phyloP scores from a whole-genome alignment of 768 basidiomycete species.

The Lactarius akahatsu region DNA sequence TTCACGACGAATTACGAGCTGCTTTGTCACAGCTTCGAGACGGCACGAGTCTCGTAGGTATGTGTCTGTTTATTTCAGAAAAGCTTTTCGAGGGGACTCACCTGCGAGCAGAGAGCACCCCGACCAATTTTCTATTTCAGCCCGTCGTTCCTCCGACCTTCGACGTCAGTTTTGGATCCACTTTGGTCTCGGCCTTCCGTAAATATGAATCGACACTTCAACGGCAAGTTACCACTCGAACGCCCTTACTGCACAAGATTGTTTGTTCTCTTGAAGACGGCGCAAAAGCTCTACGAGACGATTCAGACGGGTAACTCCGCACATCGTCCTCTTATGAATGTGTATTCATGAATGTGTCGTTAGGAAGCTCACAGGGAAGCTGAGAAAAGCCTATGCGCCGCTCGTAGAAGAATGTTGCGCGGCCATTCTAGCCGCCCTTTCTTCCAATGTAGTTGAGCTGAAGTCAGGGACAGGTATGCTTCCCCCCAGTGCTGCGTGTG shows the following conservation, averaged over 20 bases:
- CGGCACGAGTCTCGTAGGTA: slow-evolving; percentile 34
- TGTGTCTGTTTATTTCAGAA: slow-evolving; percentile 28
- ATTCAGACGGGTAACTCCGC: slow-evolving; percentile 40
- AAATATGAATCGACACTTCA: slow-evolving; percentile 61
- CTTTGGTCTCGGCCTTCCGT: slow-evolving; percentile 50
- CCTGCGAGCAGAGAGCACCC: slow-evolving; percentile 46
- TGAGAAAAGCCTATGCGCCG: slow-evolving; percentile 37
- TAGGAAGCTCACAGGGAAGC: slow-evolving; percentile 50
- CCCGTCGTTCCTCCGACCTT: slow-evolving; percentile 48
- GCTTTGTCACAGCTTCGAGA: slow-evolving; percentile 40
- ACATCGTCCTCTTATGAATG: not conserved
- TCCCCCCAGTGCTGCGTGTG: no score
- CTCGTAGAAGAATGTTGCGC: slow-evolving; percentile 23
- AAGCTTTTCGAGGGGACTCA: slow-evolving; percentile 12
- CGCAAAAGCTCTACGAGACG: slow-evolving; percentile 56
- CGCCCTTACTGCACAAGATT: slow-evolving; percentile 57
- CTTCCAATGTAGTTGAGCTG: slow-evolving; percentile 10
- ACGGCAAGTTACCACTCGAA: slow-evolving; percentile 64
- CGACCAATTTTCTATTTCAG: slow-evolving; percentile 56
- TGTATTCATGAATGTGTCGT: slow-evolving; percentile 49
- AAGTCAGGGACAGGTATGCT: slow-evolving; percentile 18
- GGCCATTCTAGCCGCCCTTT: slow-evolving; percentile 14
- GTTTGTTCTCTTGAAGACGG: slow-evolving; percentile 59
- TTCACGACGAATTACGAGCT: slow-evolving; percentile 44
- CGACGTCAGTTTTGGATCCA: slow-evolving; percentile 39